Evolutionary conservation across 2,329 filamentous ascomycete species (phyloP).

Genomic region (Claviceps purpurea): DNA sequence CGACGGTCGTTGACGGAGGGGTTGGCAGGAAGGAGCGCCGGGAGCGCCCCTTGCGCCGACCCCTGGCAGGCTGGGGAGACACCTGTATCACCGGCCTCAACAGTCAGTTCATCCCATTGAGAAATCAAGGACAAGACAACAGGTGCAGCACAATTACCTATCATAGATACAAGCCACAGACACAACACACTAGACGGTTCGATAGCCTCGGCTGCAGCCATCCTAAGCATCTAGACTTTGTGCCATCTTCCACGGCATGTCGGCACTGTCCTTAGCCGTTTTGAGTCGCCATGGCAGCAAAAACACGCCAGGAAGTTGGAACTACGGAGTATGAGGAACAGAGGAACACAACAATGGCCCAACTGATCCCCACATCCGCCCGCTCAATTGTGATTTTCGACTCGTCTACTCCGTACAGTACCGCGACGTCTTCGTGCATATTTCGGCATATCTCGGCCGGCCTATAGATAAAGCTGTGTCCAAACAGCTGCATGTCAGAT

Average conservation of each 20-base stretch:
- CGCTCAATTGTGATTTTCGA: no score
- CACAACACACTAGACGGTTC: background rate
- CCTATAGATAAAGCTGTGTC: no score
- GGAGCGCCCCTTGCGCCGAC: background rate
- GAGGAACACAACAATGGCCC: constrained; percentile 6
- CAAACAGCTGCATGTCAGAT: no score
- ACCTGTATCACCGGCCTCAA: background rate
- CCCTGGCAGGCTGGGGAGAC: background rate
- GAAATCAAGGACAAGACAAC: background rate
- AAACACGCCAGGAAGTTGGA: background rate
- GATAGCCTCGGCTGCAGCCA: background rate
- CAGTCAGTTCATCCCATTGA: background rate
- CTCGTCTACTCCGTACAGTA: no score
- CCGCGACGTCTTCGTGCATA: no score
- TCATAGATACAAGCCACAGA: no score
- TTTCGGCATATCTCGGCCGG: background rate
- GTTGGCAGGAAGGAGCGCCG: background rate
- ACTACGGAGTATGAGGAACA: constrained; percentile 5
- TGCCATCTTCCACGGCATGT: no score
- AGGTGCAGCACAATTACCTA: background rate
- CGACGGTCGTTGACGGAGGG: no score
- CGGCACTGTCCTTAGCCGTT: background rate
- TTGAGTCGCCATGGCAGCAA: constrained; percentile 13
- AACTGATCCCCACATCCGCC: background rate
- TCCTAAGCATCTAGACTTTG: no score